phyloP scores from a whole-genome alignment of 2,329 filamentous ascomycete species.

The Laburnicola sp. region DNA sequence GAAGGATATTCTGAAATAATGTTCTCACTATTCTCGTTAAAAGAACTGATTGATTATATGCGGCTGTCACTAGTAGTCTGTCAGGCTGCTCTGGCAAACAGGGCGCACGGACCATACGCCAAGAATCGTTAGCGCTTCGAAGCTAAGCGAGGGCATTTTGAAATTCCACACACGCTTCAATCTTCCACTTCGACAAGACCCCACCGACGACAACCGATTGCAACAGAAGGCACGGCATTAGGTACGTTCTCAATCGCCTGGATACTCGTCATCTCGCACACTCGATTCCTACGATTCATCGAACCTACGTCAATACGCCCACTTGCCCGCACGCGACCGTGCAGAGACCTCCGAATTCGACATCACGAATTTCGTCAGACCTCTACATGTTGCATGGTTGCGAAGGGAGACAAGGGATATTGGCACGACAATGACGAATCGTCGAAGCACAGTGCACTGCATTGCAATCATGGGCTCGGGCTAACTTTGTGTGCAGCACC shows the following conservation, averaged over 20 bases:
- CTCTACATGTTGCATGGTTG: slow-evolving; percentile 1
- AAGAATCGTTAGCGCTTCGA: background rate
- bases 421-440: background rate
- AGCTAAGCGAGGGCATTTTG: slow-evolving; percentile 13
- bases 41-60: no score
- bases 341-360: slow-evolving; percentile 1
- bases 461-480: slow-evolving; percentile 5
- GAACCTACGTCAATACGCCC: background rate
- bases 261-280: background rate
- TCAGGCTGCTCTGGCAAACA: no score
- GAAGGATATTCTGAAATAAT: no score
- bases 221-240: slow-evolving; percentile 42
- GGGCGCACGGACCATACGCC: no score
- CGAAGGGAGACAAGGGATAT: background rate
- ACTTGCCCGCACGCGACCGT: background rate
- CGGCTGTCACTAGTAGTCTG: no score
- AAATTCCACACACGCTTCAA: slow-evolving; percentile 6
- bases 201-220: slow-evolving; percentile 41
- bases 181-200: slow-evolving; percentile 21
- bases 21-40: no score
- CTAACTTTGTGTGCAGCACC: slow-evolving; percentile 40
- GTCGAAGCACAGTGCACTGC: background rate
- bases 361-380: background rate
- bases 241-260: slow-evolving; percentile 26
- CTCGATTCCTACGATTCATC: background rate